Conservation (phyloP, 1,139 yeast genomes). For the Zygosaccharomyces sapae region DNA sequence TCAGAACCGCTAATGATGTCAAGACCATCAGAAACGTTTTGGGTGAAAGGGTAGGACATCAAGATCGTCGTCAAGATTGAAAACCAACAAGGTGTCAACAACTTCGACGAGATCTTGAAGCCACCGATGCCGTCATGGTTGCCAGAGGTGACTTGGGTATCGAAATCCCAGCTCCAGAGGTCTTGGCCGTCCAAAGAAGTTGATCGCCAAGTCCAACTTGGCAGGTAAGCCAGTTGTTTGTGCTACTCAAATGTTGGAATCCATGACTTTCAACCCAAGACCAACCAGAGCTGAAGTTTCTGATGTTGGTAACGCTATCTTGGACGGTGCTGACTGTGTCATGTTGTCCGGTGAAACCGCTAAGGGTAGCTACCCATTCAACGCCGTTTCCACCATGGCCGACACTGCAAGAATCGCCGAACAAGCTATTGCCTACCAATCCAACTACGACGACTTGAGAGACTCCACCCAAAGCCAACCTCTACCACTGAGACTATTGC, state of each 20-base stretch:
- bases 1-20: slow-evolving; percentile 91
- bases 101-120: slow-evolving; percentile 92
- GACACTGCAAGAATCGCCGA: slow-evolving; percentile 95
- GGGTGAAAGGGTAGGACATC: slow-evolving; percentile 95
- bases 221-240: slow-evolving; percentile 99
- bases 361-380: slow-evolving; percentile 96
- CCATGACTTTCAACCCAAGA: slow-evolving; percentile 99
- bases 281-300: slow-evolving; percentile 99
- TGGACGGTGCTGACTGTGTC: slow-evolving; percentile 99
- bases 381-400: slow-evolving; percentile 98
- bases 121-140: slow-evolving; percentile 99
- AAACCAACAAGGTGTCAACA: slow-evolving; percentile 99
- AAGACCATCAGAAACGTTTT: slow-evolving; percentile 85
- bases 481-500: slow-evolving; percentile 96
- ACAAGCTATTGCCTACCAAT: slow-evolving; percentile 88
- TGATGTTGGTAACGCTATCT: slow-evolving; percentile 97
- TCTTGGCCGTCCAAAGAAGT: slow-evolving; percentile 96
- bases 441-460: slow-evolving; percentile 86
- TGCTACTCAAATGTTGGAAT: slow-evolving; percentile 99
- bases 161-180: slow-evolving; percentile 99
- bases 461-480: slow-evolving; percentile 83
- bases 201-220: slow-evolving; percentile 97
- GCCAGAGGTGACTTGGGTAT: slow-evolving; percentile 99
- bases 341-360: slow-evolving; percentile 99
- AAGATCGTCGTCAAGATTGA: slow-evolving; percentile 97